These are phyloP conservation scores for Trichoderma atroviride DNA, from an alignment of 2,329 filamentous ascomycete species.

Conservation along the genomic window DNA sequence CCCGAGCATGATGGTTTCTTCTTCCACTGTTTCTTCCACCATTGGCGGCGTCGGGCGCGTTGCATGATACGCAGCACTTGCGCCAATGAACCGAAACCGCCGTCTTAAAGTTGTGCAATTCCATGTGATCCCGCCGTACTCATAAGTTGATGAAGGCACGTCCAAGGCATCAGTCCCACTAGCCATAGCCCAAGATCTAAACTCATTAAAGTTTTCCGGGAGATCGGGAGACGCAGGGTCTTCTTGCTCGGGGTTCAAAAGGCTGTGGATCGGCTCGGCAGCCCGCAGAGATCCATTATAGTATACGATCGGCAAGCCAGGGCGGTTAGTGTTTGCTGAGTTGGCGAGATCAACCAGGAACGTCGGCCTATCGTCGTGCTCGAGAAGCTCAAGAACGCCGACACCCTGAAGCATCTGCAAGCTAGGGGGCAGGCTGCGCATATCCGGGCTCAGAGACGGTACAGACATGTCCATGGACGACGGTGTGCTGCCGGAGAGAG, in stretches of 20 bases:
- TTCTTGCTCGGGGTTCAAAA: conserved; percentile 55
- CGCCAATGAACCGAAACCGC: conserved; percentile 69
- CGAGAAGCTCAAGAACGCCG: conserved; percentile 71
- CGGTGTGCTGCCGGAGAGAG: conserved; percentile 53
- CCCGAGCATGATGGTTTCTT: conserved; percentile 33
- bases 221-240: conserved; percentile 37
- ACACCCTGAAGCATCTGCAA: conserved; percentile 63
- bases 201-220: conserved; percentile 57
- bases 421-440: conserved; percentile 49
- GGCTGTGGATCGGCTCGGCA: conserved; percentile 56
- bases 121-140: conserved; percentile 70
- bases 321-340: conserved; percentile 54
- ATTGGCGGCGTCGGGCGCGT: conserved; percentile 46
- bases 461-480: conserved; percentile 58
- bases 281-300: conserved; percentile 68
- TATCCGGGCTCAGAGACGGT: conserved; percentile 56
- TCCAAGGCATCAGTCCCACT: conserved; percentile 56
- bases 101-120: conserved; percentile 69
- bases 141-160: conserved; percentile 55
- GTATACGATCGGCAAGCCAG: conserved; percentile 64
- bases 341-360: conserved; percentile 73
- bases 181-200: conserved; percentile 70
- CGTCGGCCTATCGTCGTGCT: conserved; percentile 75
- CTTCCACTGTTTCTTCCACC: conserved; percentile 36
- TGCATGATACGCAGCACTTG: conserved; percentile 43